Percentiles rank a stretch among this genome's conserved stretches.
These are phyloP conservation scores for Botrytis porri DNA, from an alignment of 2,329 filamentous ascomycete species.

Conservation along the genomic window DNA sequence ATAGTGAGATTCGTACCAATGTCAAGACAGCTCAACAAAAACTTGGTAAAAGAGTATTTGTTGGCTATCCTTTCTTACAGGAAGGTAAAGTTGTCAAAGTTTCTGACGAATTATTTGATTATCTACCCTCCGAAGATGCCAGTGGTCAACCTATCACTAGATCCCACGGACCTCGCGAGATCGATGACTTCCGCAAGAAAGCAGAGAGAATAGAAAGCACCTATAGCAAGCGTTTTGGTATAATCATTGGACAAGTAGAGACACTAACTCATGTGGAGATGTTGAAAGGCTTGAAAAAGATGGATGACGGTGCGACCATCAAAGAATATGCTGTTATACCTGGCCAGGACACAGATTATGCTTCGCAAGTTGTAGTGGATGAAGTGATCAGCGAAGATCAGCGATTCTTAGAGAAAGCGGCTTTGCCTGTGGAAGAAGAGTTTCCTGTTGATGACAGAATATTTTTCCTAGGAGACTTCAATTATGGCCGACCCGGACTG, in stretches of 20 bases:
- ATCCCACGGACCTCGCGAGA: conserved; percentile 72
- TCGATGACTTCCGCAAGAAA: conserved; percentile 81
- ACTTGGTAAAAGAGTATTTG: conserved; percentile 80
- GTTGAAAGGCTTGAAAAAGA: conserved; percentile 86
- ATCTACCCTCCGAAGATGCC: conserved; percentile 65
- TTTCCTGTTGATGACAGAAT: conserved; percentile 79
- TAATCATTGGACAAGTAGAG: conserved; percentile 82
- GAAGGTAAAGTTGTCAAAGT: conserved; percentile 88
- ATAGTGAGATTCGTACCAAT: conserved; percentile 68
- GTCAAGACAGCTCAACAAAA: conserved; percentile 72
- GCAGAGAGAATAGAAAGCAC: conserved; percentile 77
- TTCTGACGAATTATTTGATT: conserved; percentile 91
- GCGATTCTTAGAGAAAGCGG: conserved; percentile 85
- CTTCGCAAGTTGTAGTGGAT: conserved; percentile 87
- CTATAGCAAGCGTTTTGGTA: conserved; percentile 88
- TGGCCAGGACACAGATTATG: conserved; percentile 84
- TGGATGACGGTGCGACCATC: conserved; percentile 82
- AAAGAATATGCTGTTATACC: conserved; percentile 89
- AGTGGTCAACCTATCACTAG: conserved; percentile 59
- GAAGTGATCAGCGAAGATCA: conserved; percentile 86
- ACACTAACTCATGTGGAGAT: conserved; percentile 90
- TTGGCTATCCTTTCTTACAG: conserved; percentile 92
- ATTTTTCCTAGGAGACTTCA: conserved; percentile 92
- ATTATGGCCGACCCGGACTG: conserved; percentile 86
- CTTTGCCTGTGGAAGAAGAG: conserved; percentile 86